Evolutionary conservation across 2,329 filamentous ascomycete genomes (phyloP).

Genomic region (Scytalidium sp.): DNA sequence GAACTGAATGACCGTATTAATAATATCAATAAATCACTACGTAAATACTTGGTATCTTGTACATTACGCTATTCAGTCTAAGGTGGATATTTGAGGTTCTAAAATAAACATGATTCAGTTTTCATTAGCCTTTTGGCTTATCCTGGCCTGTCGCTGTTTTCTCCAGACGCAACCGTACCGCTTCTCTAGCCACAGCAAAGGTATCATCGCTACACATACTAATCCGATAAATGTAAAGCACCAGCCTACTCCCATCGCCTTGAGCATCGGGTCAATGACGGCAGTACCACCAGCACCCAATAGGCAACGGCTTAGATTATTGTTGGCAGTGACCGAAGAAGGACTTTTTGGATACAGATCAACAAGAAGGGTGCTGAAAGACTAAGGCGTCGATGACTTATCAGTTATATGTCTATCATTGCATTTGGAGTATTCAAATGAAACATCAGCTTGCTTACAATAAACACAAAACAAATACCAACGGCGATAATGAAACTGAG

Average conservation of each 20-base stretch:
- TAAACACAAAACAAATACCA: conserved; percentile 2
- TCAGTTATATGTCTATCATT: not conserved
- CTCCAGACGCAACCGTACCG: conserved; percentile 9
- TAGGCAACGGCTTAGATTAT: conserved; percentile 5
- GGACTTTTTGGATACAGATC: conserved; percentile 5
- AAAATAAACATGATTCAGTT: not conserved
- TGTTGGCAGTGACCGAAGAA: conserved; percentile 5
- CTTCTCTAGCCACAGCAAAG: not conserved
- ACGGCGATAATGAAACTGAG: conserved; percentile 8
- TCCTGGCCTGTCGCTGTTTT: not conserved
- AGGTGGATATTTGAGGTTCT: not conserved
- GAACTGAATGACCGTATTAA: no score
- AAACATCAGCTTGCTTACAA: conserved; percentile 1
- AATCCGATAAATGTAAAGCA: conserved; percentile 10
- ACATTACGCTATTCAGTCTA: no score
- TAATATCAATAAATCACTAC: no score
- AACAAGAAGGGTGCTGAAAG: conserved; percentile 7
- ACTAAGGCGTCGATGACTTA: not conserved
- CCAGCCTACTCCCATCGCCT: conserved; percentile 11
- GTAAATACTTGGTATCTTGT: no score
- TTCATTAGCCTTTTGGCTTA: not conserved
- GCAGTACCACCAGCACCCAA: conserved; percentile 4
- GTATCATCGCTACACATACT: not conserved
- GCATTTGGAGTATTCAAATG: not conserved
- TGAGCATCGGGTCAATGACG: conserved; percentile 7